Evolutionary conservation across 2,329 filamentous ascomycete genomes (phyloP).

Genomic region (Diaporthe aspalathi): DNA sequence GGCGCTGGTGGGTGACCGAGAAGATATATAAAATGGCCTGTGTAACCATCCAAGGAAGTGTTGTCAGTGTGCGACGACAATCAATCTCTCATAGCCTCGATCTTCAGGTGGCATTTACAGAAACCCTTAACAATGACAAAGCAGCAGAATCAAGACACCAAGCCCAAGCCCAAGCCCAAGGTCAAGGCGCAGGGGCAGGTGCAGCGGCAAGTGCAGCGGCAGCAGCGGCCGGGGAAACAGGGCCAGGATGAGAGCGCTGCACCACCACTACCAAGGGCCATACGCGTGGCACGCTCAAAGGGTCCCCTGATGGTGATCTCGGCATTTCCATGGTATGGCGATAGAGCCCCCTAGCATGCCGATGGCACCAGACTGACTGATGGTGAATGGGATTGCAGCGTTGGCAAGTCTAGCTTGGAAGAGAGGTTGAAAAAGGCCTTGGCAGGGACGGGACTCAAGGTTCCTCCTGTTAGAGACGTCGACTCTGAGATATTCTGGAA

Average conservation of each 20-base stretch:
- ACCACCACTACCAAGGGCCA: no score
- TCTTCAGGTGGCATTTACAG: not conserved
- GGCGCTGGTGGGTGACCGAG: not conserved
- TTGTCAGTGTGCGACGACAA: not conserved
- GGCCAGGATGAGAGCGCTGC: no score
- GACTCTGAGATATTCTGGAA: no score
- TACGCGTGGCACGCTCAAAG: no score
- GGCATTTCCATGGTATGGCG: not conserved
- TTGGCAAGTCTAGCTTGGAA: not conserved
- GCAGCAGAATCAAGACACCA: no score
- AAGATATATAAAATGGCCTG: not conserved
- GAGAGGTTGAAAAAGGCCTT: not conserved
- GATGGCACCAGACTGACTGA: not conserved
- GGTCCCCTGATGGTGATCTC: not conserved
- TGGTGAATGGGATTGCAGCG: not conserved
- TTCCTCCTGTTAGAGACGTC: no score
- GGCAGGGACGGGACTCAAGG: not conserved
- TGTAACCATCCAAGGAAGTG: not conserved
- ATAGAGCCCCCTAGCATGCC: not conserved
- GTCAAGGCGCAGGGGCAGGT: no score
- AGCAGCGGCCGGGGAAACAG: no score
- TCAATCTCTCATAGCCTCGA: not conserved
- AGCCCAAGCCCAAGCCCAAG: no score
- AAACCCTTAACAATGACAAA: not conserved
- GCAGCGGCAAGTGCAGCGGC: no score